Percentiles rank a stretch among this genome's conserved stretches.
Evolutionary conservation across 2,329 filamentous ascomycete species (phyloP).

Genomic region (Curvularia sp.): DNA sequence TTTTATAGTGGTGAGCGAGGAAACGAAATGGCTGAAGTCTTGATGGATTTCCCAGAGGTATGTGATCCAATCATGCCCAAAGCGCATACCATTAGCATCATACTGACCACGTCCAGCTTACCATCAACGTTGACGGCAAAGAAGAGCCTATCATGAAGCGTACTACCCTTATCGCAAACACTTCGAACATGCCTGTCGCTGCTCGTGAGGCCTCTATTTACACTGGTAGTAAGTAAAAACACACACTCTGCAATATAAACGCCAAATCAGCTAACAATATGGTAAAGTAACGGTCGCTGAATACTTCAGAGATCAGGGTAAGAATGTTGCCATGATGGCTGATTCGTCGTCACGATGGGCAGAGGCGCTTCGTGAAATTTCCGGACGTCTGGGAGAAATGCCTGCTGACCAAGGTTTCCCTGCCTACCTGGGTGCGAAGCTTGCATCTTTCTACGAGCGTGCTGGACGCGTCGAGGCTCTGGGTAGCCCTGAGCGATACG

Average conservation of each 20-base stretch:
- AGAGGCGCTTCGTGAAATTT: constrained; percentile 97
- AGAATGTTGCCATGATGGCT: constrained; percentile 99
- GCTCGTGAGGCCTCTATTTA: constrained; percentile 99
- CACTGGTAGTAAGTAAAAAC: constrained; percentile 89
- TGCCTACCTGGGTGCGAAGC: constrained; percentile 93
- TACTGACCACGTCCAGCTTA: constrained; percentile 62
- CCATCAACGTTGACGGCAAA: constrained; percentile 91
- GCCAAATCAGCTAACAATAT: not conserved
- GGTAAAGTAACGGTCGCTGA: constrained; percentile 68
- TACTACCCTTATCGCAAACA: constrained; percentile 97
- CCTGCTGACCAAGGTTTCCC: constrained; percentile 99
- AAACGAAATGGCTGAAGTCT: constrained; percentile 99
- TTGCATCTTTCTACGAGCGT: constrained; percentile 99
- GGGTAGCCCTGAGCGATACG: constrained; percentile 85
- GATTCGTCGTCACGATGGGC: constrained; percentile 98
- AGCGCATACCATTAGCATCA: not conserved
- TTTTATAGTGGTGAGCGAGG: constrained; percentile 76
- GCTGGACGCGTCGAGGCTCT: constrained; percentile 85
- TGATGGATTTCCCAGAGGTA: constrained; percentile 98
- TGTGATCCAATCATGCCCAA: constrained; percentile 6
- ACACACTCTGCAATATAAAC: not conserved
- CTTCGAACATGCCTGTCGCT: constrained; percentile 99
- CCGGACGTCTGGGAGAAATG: constrained; percentile 98
- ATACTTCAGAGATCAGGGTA: constrained; percentile 96
- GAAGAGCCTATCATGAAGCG: constrained; percentile 99